Evolutionary conservation across 2,329 filamentous ascomycete species (phyloP).

Genomic region (Nemania sp.): DNA sequence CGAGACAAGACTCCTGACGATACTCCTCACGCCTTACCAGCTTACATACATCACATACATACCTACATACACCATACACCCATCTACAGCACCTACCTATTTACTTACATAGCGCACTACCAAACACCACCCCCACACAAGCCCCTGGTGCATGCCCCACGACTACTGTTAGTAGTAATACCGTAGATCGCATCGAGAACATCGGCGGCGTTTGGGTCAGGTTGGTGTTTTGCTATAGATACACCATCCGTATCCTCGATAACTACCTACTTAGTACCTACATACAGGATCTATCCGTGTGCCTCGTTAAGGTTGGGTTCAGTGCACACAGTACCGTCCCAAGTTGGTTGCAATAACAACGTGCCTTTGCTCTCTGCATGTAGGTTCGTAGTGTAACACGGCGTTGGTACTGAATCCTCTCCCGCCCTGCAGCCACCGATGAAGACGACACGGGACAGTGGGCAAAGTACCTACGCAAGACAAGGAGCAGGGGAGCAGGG

Average conservation of each 20-base stretch:
- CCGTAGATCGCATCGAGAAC: slow-evolving; percentile 23
- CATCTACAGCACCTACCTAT: too few relatives aligned
- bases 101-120: not conserved
- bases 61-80: too few relatives aligned
- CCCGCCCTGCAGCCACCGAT: slow-evolving; percentile 25
- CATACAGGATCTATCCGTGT: not conserved
- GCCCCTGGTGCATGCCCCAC: slow-evolving; percentile 4
- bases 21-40: not conserved
- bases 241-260: not conserved
- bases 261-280: not conserved
- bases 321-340: not conserved
- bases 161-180: slow-evolving; percentile 19
- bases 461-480: too few relatives aligned
- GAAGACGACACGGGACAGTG: slow-evolving; percentile 22
- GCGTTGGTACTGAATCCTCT: slow-evolving; percentile 28
- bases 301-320: not conserved
- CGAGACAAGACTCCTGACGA: not conserved
- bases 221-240: not conserved
- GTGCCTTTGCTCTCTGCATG: not conserved
- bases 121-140: slow-evolving; percentile 17
- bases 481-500: not conserved
- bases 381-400: slow-evolving; percentile 3
- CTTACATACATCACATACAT: not conserved
- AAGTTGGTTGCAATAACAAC: not conserved
- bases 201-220: not conserved